Evolutionary conservation across 495 filamentous ascomycete genomes (phyloP).

Genomic region (Penicillium cosmopolitanum): DNA sequence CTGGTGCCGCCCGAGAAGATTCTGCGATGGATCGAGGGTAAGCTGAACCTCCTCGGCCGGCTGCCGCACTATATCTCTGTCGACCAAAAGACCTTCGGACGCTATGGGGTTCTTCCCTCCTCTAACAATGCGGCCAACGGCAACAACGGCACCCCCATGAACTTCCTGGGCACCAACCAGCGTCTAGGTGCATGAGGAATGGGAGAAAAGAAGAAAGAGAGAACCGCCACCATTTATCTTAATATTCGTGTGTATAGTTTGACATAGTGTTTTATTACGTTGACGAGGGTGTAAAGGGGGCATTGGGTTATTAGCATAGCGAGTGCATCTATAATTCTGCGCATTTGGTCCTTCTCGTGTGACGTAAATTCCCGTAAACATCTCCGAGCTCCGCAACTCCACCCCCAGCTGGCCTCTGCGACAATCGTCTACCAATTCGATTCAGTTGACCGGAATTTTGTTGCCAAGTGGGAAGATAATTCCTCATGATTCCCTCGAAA

Average conservation of each 20-base stretch:
- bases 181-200: conserved; percentile 61
- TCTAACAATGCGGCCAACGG: conserved; percentile 34
- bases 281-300: conserved; percentile 16
- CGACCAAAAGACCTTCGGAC: conserved; percentile 95
- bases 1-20: conserved; percentile 82
- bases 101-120: conserved; percentile 84
- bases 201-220: not conserved
- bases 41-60: conserved; percentile 77
- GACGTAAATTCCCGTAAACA: conserved; percentile 36
- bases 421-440: conserved; percentile 11
- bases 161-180: conserved; percentile 63
- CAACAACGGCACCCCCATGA: conserved; percentile 56
- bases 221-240: conserved; percentile 7
- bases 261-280: conserved; percentile 20
- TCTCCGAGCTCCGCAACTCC: conserved; percentile 20
- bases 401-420: conserved; percentile 6
- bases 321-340: conserved; percentile 31
- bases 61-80: conserved; percentile 89
- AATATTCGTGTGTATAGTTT: conserved; percentile 44
- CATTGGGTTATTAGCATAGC: conserved; percentile 34
- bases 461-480: conserved; percentile 21
- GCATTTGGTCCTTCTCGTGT: conserved; percentile 24
- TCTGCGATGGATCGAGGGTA: conserved; percentile 81
- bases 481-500: conserved; percentile 32
- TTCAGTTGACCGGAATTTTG: conserved; percentile 17